Base-by-base conservation (phyloP, 306 rosid species). In the Dalbergia oliveri region DNA sequence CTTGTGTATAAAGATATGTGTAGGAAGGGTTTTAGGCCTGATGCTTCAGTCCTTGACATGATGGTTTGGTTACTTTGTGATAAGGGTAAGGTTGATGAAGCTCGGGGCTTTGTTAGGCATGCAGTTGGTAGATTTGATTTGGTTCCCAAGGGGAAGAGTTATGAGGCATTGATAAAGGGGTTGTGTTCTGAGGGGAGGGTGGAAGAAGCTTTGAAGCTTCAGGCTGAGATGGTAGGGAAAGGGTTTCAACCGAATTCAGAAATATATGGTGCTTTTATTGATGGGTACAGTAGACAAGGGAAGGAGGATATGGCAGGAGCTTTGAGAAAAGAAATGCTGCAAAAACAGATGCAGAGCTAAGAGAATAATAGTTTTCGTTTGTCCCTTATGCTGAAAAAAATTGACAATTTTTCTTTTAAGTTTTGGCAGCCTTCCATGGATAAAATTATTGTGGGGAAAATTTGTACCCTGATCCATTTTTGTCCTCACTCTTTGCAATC, bases 201-300 rank as follows among this genome's bases (percentile, higher is more conserved):
- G 88, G 93, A 90, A 71, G 91, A 86, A 69, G 97, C 91, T 0
- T 39, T 91, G 76, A 89, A 88, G 82, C 83, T 93, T 84, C 99
- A 91, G 82, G 94, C 90, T 1, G 89, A 95, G 88, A 95, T 93
- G 99, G 88, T 90, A 31, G 93, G 96, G 21, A 90, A 83, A 83
- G 98, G 97, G 47, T 88, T 84, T 80, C 76, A 76, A 67, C 90
- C 84, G 4, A 84, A 77, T 72, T 80, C 57, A 8, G 86, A 90
- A 68, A 65, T 89, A 58, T 94, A 94, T 77, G 62, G 49, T n/a
- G 87, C 89, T 72, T 91, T 94, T 80, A 78, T 92, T 44, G 85
- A 83, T 57, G 93, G 90, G 14, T 91, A 87, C 50, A 51, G 63
- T 77, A 74, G 81, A 72, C 88, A 69, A 68, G 97, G 97, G 71